Evolutionary conservation across 2,329 filamentous ascomycete genomes (phyloP).

Genomic region (Lomentospora prolificans): DNA sequence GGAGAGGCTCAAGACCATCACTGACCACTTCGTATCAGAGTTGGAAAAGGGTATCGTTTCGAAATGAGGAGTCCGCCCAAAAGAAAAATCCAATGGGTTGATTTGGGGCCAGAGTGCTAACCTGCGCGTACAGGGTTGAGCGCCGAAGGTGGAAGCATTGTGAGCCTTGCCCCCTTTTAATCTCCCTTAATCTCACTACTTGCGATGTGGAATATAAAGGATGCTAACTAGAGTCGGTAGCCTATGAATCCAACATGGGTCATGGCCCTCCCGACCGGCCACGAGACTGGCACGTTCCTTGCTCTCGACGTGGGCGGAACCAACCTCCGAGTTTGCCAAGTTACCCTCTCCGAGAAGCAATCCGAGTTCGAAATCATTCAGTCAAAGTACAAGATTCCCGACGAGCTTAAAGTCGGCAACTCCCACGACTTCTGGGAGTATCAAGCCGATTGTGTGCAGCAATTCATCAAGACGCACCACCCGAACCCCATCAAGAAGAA

Average conservation of each 20-base stretch:
- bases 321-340: conserved; percentile 89
- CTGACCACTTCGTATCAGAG: conserved; percentile 80
- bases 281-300: conserved; percentile 79
- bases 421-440: conserved; percentile 90
- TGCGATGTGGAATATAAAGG: no score
- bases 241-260: conserved; percentile 99
- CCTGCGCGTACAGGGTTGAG: conserved; percentile 24
- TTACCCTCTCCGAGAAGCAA: conserved; percentile 76
- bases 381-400: conserved; percentile 90
- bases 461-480: conserved; percentile 83
- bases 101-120: no score
- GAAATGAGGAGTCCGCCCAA: no score
- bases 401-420: conserved; percentile 78
- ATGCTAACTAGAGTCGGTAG: conserved; percentile 34
- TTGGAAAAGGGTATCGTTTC: conserved; percentile 76
- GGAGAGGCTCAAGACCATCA: conserved; percentile 79
- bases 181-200: not conserved
- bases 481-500: conserved; percentile 53
- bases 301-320: conserved; percentile 95
- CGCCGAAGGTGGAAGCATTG: conserved; percentile 85
- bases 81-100: no score
- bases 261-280: conserved; percentile 75
- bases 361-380: conserved; percentile 92
- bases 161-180: conserved; percentile 37
- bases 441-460: conserved; percentile 82